These are phyloP conservation scores for Tanozyma kutaoensis DNA, from an alignment of 805 yeast genomes.

Conservation along the genomic window DNA sequence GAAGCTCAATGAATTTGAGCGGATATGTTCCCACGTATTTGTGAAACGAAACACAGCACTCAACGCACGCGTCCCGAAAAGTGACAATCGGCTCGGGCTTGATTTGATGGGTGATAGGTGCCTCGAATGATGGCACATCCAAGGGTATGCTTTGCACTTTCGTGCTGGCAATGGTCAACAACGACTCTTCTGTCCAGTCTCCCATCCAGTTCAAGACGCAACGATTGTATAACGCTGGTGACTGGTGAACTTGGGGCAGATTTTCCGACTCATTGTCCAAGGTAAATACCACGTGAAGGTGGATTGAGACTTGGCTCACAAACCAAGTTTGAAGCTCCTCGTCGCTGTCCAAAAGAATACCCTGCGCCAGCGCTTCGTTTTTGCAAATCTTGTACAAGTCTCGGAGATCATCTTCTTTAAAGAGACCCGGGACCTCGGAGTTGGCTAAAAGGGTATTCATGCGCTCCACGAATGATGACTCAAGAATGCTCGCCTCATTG, in stretches of 20 bases:
- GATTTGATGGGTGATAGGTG: no score
- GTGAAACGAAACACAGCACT: no score
- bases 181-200: constrained; percentile 48
- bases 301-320: constrained; percentile 45
- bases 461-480: constrained; percentile 71
- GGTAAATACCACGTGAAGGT: constrained; percentile 76
- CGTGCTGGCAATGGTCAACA: no score
- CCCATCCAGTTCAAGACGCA: constrained; percentile 89
- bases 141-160: no score
- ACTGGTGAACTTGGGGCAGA: constrained; percentile 42
- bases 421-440: constrained; percentile 84
- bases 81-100: no score
- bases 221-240: constrained; percentile 83
- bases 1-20: neutral
- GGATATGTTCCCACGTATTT: no score
- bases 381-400: constrained; percentile 40
- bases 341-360: constrained; percentile 48
- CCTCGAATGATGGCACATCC: no score
- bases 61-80: no score
- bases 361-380: constrained; percentile 45
- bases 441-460: constrained; percentile 92
- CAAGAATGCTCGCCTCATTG: constrained; percentile 69
- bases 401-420: constrained; percentile 57
- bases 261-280: constrained; percentile 26
- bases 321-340: constrained; percentile 73